Conservation (phyloP, 129 eudicot species). For the Logfia minima region DNA sequence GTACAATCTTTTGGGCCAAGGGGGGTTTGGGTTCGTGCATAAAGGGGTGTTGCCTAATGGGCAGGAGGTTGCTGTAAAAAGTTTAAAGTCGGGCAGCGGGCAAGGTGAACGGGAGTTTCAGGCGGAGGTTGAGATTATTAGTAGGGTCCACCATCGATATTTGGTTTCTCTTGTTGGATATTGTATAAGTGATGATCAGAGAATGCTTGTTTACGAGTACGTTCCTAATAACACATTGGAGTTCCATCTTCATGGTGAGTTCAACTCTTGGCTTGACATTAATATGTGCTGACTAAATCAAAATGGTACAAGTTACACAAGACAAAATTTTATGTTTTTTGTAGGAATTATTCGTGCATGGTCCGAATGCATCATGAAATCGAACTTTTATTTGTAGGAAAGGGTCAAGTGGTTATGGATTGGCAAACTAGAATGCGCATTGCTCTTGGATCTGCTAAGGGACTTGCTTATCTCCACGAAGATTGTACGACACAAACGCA, state of each 20-base stretch:
- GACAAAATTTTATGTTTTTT: conserved; percentile 26
- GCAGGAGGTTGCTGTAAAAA: conserved; percentile 62
- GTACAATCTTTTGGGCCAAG: conserved; percentile 59
- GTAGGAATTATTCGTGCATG: conserved; percentile 28
- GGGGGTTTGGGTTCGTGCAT: conserved; percentile 68
- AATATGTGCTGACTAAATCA: conserved; percentile 20
- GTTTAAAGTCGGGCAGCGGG: conserved; percentile 75
- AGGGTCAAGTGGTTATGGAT: conserved; percentile 60
- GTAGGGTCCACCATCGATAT: conserved; percentile 81
- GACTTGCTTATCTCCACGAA: conserved; percentile 93
- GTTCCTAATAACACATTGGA: conserved; percentile 70
- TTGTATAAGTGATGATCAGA: conserved; percentile 55
- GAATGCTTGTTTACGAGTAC: conserved; percentile 69
- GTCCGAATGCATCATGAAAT: conserved; percentile 37
- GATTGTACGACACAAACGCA: conserved; percentile 54
- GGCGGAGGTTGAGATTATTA: conserved; percentile 73
- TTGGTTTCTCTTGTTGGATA: conserved; percentile 74
- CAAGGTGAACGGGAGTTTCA: conserved; percentile 80
- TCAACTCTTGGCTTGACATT: conserved; percentile 13
- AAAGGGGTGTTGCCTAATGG: conserved; percentile 68
- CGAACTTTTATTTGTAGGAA: conserved; percentile 50
- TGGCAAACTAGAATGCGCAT: conserved; percentile 73
- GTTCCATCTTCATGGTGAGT: conserved; percentile 64
- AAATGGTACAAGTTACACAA: conserved; percentile 27
- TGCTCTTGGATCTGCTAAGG: conserved; percentile 92